Evolutionary conservation across 768 basidiomycete genomes (phyloP), one percentile per base, ranked within the genome.

Genomic region (Serpula lacrymans): DNA sequence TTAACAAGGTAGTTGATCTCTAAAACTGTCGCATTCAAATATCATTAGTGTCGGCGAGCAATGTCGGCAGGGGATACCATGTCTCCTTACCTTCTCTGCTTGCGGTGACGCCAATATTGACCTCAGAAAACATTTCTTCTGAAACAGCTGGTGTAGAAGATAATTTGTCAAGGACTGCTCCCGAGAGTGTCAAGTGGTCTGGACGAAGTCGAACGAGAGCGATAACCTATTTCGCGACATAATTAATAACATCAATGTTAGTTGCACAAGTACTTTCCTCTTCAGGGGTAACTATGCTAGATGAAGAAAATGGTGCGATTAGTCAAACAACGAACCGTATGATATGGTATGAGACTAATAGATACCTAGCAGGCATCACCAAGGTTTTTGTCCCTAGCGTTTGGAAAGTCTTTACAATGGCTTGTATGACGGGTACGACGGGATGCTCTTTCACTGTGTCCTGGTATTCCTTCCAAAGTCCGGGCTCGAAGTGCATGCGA

Each of bases 321-420:
- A 33, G 22, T 24, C n/a, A n/a, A n/a, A n/a, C n/a, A n/a, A n/a
- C n/a, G 8, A 16, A 22, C 7, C 5, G 20, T 13, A 39, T 7
- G 6, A 14, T n/a, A n/a, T n/a, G n/a, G n/a, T n/a, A n/a, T 14
- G 33, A 25, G 20, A 34, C 12, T 14, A 39, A 18, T 38, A 40
- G 42, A 23, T 46, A 69, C 72, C 74, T 75, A 16, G 72, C 74
- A n/a, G 72, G 71, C 66, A 75, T 70, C 8, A 75, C 67, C 9
- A 67, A 52, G 2, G 73, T 75, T 41, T 61, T 62, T 16, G 69
- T 61, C 7, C 55, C 56, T 18, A 64, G 46, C 20, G 46, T 46
- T 43, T 65, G 63, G 53, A 66, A 71, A 4, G 60, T 48, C 34
- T 60, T 48, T 6, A 72, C 59, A 39, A 75, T 68, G 10, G 59